A percentile compares a stretch with the other conserved stretches of the same genome.
Conservation (phyloP, 2,329 filamentous ascomycete species). For the Fusarium poae region DNA sequence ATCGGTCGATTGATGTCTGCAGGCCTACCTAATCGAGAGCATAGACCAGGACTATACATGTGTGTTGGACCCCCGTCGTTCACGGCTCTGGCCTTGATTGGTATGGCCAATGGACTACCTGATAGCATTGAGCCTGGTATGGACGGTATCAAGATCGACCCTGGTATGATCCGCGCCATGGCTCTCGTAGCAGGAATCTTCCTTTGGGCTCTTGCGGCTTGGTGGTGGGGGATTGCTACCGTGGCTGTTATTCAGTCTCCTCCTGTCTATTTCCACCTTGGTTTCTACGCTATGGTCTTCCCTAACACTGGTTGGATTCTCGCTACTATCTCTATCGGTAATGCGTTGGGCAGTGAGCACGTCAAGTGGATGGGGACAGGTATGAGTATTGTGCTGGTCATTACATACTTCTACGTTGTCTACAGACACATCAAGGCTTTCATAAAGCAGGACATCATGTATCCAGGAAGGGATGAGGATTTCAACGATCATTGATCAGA, state of each 20-base stretch:
- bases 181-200: conserved; percentile 6
- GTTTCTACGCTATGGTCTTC: conserved; percentile 10
- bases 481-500: conserved; percentile 10
- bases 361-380: conserved; percentile 15
- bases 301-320: conserved; percentile 14
- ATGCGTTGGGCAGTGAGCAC: conserved; percentile 1
- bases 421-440: not conserved
- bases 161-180: conserved; percentile 8
- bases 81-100: conserved; percentile 12
- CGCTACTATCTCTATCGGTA: conserved; percentile 7
- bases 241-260: conserved; percentile 3
- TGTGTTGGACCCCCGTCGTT: conserved; percentile 5
- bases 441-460: conserved; percentile 15
- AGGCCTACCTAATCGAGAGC: conserved; percentile 4
- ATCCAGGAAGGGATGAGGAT: conserved; percentile 16
- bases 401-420: conserved; percentile 15
- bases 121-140: not conserved
- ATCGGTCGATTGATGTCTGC: conserved; percentile 8
- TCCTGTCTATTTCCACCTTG: conserved; percentile 5
- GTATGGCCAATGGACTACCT: conserved; percentile 7
- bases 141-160: not conserved
- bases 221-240: conserved; percentile 14
- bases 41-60: conserved; percentile 5
- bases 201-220: conserved; percentile 7
- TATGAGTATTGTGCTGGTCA: conserved; percentile 13